Evolutionary conservation across 495 filamentous ascomycete genomes (phyloP).

Genomic region (Cercophora sp.): DNA sequence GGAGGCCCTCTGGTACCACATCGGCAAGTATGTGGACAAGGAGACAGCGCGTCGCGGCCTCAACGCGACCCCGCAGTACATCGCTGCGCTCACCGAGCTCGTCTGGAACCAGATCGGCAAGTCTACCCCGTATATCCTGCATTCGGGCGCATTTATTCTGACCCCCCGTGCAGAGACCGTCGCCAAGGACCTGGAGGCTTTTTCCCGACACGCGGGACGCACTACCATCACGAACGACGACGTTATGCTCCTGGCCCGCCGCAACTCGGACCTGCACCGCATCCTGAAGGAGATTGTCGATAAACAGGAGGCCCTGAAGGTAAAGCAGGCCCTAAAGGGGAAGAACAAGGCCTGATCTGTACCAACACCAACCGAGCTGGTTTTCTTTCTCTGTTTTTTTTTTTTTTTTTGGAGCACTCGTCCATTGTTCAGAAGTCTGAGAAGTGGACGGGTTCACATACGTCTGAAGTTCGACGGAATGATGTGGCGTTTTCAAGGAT

Average conservation of each 20-base stretch:
- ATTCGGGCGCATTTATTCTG: neutral
- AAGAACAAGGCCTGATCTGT: conserved; percentile 19
- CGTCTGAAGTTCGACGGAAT: too few relatives aligned
- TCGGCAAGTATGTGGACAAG: conserved; percentile 87
- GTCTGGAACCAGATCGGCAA: conserved; percentile 86
- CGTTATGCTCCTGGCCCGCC: conserved; percentile 77
- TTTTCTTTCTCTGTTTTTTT: too few relatives aligned
- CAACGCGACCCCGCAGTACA: conserved; percentile 94
- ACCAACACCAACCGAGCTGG: too few relatives aligned
- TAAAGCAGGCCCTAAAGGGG: conserved; percentile 16
- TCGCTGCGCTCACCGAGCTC: conserved; percentile 85
- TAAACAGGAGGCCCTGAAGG: conserved; percentile 45
- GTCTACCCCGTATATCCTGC: conserved; percentile 17
- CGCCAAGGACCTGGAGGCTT: conserved; percentile 72
- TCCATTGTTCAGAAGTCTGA: neutral
- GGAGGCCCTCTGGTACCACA: conserved; percentile 85
- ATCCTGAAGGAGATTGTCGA: conserved; percentile 67
- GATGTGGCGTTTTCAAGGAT: too few relatives aligned
- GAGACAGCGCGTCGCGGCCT: conserved; percentile 70
- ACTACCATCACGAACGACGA: conserved; percentile 78
- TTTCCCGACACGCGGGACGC: conserved; percentile 84
- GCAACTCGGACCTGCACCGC: conserved; percentile 78
- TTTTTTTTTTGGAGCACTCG: neutral
- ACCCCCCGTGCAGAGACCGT: conserved; percentile 57
- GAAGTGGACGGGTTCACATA: neutral